Evolutionary conservation across 164 flowering plant species (phyloP).

Genomic region (Cinnamomum chago): DNA sequence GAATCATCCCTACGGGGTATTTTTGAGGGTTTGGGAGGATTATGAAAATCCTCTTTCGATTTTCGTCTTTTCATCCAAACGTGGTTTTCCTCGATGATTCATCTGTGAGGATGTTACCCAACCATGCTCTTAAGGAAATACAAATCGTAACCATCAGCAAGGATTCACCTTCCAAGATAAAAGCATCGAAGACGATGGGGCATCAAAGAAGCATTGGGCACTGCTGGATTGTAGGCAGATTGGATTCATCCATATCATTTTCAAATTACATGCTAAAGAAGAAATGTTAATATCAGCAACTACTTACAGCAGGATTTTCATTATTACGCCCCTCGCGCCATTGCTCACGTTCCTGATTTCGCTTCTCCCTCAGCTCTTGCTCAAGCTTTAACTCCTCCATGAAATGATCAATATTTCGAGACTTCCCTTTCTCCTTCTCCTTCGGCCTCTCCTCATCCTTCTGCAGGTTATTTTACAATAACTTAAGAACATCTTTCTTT

Average conservation of each 20-base stretch:
- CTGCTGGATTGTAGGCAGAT: neutral
- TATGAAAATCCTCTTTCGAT: too few species aligned
- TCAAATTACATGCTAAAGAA: neutral
- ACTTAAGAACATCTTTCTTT: neutral
- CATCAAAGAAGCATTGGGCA: neutral
- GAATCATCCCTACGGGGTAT: too few species aligned
- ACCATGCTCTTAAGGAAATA: too few species aligned
- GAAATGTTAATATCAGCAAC: neutral
- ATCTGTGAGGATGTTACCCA: too few species aligned
- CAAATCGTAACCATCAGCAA: neutral
- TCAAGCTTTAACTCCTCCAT: slow-evolving; percentile 98
- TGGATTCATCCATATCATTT: neutral
- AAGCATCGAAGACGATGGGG: neutral
- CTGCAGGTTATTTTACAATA: slow-evolving; percentile 25
- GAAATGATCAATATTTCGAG: slow-evolving; percentile 89
- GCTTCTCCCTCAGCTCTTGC: slow-evolving; percentile 91
- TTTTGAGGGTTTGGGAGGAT: too few species aligned
- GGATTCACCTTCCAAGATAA: neutral
- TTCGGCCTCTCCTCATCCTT: slow-evolving; percentile 80
- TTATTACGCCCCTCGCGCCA: slow-evolving; percentile 71
- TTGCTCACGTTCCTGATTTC: slow-evolving; percentile 90
- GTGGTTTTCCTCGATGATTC: too few species aligned
- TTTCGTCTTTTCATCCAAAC: too few species aligned
- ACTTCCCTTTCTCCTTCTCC: slow-evolving; percentile 87
- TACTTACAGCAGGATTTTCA: slow-evolving; percentile 73